Evolutionary conservation across 2,329 filamentous ascomycete species (phyloP).

Genomic region (Colletotrichum tabaci): DNA sequence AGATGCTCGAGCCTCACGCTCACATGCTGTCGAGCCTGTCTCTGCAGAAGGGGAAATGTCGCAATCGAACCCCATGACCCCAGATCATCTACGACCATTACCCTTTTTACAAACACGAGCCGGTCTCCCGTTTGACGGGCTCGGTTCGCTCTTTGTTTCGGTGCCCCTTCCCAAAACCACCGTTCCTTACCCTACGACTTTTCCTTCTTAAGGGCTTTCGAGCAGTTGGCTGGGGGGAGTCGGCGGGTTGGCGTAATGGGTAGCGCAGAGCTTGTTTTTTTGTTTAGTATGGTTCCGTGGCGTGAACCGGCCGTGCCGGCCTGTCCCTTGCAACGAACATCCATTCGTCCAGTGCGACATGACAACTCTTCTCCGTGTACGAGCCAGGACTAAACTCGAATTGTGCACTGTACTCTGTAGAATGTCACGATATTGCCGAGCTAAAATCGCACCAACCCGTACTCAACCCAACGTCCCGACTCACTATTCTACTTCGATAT

Average conservation of each 20-base stretch:
- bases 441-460: conserved; percentile 14
- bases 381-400: too few species aligned
- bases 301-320: not conserved
- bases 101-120: not conserved
- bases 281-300: not conserved
- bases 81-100: not conserved
- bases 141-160: not conserved
- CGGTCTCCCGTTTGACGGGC: conserved; percentile 6
- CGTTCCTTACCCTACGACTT: not conserved
- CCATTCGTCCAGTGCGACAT: conserved; percentile 10
- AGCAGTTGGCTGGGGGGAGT: not conserved
- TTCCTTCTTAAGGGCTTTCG: not conserved
- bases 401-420: too few species aligned
- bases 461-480: conserved; percentile 15
- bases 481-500: not conserved
- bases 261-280: not conserved
- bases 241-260: not conserved
- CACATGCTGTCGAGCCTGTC: conserved; percentile 6
- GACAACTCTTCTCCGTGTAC: not conserved
- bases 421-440: conserved; percentile 5
- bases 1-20: conserved; percentile 30
- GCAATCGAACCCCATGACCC: not conserved
- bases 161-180: not conserved
- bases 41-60: conserved; percentile 1
- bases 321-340: conserved; percentile 1